These are phyloP conservation scores for Geotrichum australiense DNA, from an alignment of 1,139 yeast species.

Conservation along the genomic window DNA sequence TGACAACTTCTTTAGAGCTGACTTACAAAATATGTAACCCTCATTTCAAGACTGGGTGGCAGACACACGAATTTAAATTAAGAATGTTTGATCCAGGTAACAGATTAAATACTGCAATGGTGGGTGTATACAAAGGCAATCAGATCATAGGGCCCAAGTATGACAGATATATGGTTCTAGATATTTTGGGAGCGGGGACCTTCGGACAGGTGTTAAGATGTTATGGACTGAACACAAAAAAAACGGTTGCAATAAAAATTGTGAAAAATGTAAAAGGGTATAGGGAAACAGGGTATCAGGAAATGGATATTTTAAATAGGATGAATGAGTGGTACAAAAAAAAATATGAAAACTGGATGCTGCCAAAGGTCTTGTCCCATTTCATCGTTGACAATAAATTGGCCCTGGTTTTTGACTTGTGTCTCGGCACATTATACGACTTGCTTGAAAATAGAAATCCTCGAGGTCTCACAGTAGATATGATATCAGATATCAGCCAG, in stretches of 20 bases:
- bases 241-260: slow-evolving; percentile 88
- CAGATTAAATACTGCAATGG: slow-evolving; percentile 85
- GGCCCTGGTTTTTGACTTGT: slow-evolving; percentile 82
- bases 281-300: slow-evolving; percentile 83
- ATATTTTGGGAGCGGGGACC: slow-evolving; percentile 89
- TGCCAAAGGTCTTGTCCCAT: slow-evolving; percentile 81
- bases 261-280: slow-evolving; percentile 88
- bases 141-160: slow-evolving; percentile 88
- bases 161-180: slow-evolving; percentile 74
- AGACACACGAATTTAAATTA: slow-evolving; percentile 68
- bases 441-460: slow-evolving; percentile 87
- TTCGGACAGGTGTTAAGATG: slow-evolving; percentile 98
- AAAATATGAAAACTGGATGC: slow-evolving; percentile 63
- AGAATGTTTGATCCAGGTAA: slow-evolving; percentile 80
- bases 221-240: slow-evolving; percentile 80
- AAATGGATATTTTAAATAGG: slow-evolving; percentile 75
- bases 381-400: slow-evolving; percentile 88
- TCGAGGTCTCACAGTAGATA: slow-evolving; percentile 74
- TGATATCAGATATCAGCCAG: slow-evolving; percentile 67
- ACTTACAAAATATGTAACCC: slow-evolving; percentile 88
- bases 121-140: no score
- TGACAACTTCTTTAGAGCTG: slow-evolving; percentile 68
- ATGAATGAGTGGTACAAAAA: slow-evolving; percentile 69
- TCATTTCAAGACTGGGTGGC: slow-evolving; percentile 69
- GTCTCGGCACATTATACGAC: slow-evolving; percentile 84